These are phyloP conservation scores for Fusarium albidum DNA, from an alignment of 2,329 filamentous ascomycete species.

Conservation along the genomic window DNA sequence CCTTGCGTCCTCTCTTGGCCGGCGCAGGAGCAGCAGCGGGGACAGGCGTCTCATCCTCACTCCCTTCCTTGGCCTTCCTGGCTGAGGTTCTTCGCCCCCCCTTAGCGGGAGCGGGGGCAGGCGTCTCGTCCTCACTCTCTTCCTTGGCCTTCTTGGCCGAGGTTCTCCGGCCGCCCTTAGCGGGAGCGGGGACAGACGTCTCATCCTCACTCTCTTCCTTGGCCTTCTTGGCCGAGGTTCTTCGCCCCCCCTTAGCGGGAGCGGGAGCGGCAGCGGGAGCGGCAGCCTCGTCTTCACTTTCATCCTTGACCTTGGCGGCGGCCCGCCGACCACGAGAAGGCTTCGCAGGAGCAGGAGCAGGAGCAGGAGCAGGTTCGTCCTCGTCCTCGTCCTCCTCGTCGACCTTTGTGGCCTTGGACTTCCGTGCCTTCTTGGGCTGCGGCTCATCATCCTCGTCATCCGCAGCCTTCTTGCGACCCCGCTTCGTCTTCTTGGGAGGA, in stretches of 20 bases:
- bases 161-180: slow-evolving; percentile 15
- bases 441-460: slow-evolving; percentile 46
- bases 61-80: slow-evolving; percentile 16
- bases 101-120: slow-evolving; percentile 17
- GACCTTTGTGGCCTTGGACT: slow-evolving; percentile 37
- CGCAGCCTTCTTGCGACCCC: slow-evolving; percentile 46
- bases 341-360: slow-evolving; percentile 29
- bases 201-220: slow-evolving; percentile 35
- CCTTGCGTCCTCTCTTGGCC: slow-evolving; percentile 41
- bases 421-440: slow-evolving; percentile 47
- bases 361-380: slow-evolving; percentile 24
- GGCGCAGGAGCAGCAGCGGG: slow-evolving; percentile 6
- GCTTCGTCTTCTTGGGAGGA: slow-evolving; percentile 45
- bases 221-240: slow-evolving; percentile 12
- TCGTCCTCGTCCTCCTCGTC: slow-evolving; percentile 32
- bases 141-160: slow-evolving; percentile 20
- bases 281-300: slow-evolving; percentile 29
- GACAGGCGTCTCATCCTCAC: slow-evolving; percentile 26
- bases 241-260: slow-evolving; percentile 40
- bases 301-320: slow-evolving; percentile 33
- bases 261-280: slow-evolving; percentile 27
- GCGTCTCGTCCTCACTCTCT: slow-evolving; percentile 23
- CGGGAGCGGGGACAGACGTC: slow-evolving; percentile 19
- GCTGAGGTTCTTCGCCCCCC: slow-evolving; percentile 15
- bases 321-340: slow-evolving; percentile 33